phyloP scores from a whole-genome alignment of 2,329 filamentous ascomycete species.

The Rugonectria rugulosa region DNA sequence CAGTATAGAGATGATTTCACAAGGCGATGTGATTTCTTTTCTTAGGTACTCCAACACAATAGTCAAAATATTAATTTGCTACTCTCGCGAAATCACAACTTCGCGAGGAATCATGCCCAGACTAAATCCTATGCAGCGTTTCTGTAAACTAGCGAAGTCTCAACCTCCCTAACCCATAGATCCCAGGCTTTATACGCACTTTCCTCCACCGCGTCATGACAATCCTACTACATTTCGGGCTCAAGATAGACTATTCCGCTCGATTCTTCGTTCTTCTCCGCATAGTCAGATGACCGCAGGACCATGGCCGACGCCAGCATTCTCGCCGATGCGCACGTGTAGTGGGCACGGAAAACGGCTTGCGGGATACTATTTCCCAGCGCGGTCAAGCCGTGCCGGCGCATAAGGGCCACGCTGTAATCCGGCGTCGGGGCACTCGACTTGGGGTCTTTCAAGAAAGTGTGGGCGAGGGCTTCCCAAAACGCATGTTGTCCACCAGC shows the following conservation, averaged over 20 bases:
- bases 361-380: neutral
- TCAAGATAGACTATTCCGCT: neutral
- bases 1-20: too few relatives aligned
- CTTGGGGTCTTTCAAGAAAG: neutral
- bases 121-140: neutral
- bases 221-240: neutral
- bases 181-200: neutral
- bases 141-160: neutral
- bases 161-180: conserved; percentile 1
- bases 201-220: neutral
- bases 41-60: too few relatives aligned
- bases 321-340: too few relatives aligned
- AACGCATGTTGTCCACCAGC: neutral
- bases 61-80: too few relatives aligned
- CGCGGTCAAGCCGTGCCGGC: neutral
- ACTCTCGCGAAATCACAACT: too few relatives aligned
- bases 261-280: neutral
- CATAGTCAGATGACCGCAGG: neutral
- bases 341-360: neutral
- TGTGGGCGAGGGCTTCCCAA: neutral
- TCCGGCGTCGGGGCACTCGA: too few relatives aligned
- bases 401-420: neutral
- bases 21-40: too few relatives aligned
- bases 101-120: too few relatives aligned
- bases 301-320: neutral